Evolutionary conservation across 371 early-diverging fungal species (phyloP).

Genomic region (Mucor mucedo): DNA sequence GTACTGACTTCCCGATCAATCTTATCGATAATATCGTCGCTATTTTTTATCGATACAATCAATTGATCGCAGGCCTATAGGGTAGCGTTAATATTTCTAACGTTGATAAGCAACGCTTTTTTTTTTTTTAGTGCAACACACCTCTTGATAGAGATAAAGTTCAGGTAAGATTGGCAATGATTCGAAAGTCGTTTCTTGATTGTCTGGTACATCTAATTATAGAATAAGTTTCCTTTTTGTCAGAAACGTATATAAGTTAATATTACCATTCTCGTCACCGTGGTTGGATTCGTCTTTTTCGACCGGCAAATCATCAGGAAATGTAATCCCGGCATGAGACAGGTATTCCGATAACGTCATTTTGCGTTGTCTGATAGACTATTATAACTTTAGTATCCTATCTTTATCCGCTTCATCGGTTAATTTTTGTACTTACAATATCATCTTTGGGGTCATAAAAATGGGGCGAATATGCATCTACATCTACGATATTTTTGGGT

Average conservation of each 20-base stretch:
- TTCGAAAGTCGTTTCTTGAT: background rate
- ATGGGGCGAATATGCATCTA: background rate
- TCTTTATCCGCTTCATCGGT: background rate
- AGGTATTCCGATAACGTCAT: background rate
- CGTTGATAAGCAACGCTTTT: background rate
- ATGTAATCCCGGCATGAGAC: background rate
- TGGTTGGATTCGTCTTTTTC: background rate
- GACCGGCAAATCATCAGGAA: background rate
- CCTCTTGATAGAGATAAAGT: constrained; percentile 8
- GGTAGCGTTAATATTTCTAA: background rate
- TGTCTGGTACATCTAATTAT: background rate
- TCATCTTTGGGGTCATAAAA: background rate
- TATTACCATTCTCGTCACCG: background rate
- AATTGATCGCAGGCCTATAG: constrained; percentile 10
- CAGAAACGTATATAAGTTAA: background rate
- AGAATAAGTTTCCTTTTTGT: background rate
- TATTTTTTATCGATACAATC: background rate
- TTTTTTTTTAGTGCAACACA: background rate
- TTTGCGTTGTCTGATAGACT: background rate
- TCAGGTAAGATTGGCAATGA: constrained; percentile 6
- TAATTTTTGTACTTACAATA: background rate
- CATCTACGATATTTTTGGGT: background rate
- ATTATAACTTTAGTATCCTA: background rate
- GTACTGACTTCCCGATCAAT: constrained; percentile 9
- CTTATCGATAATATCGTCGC: constrained; percentile 1